Evolutionary conservation across 2,329 filamentous ascomycete species (phyloP).

Genomic region (Colletotrichum musae): DNA sequence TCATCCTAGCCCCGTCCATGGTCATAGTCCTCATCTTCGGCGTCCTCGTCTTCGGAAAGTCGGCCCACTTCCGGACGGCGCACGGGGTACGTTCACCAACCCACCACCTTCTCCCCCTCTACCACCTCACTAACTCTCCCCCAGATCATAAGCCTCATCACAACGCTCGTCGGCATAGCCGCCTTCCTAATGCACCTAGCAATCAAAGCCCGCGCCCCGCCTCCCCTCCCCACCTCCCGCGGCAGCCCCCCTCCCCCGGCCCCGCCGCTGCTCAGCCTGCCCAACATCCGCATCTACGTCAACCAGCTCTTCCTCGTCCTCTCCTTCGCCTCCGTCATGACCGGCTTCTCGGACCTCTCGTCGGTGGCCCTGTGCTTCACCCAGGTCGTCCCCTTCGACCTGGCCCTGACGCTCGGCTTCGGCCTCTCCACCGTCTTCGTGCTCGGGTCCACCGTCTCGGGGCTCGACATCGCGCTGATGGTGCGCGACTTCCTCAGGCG

Average conservation of each 20-base stretch:
- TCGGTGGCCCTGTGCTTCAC: slow-evolving; percentile 48
- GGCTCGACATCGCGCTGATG: slow-evolving; percentile 42
- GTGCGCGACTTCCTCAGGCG: slow-evolving; percentile 23
- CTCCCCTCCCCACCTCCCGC: slow-evolving; percentile 7
- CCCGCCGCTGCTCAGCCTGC: slow-evolving; percentile 9
- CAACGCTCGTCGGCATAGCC: slow-evolving; percentile 45
- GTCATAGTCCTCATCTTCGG: slow-evolving; percentile 48
- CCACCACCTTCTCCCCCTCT: neutral
- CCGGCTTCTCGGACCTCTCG: slow-evolving; percentile 49
- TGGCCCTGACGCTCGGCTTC: slow-evolving; percentile 46
- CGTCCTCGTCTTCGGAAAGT: slow-evolving; percentile 43
- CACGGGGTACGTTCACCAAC: slow-evolving; percentile 48
- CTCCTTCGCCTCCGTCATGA: slow-evolving; percentile 43
- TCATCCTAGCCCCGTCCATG: slow-evolving; percentile 46
- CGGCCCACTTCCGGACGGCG: slow-evolving; percentile 47
- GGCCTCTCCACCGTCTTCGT: slow-evolving; percentile 44
- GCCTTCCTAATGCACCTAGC: slow-evolving; percentile 46
- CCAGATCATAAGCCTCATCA: slow-evolving; percentile 49
- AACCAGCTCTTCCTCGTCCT: slow-evolving; percentile 49
- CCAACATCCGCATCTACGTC: slow-evolving; percentile 40
- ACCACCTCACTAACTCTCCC: neutral
- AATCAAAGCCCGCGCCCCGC: slow-evolving; percentile 41
- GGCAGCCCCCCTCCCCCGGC: neutral
- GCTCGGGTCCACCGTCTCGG: slow-evolving; percentile 44
- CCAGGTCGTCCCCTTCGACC: slow-evolving; percentile 47